Evolutionary conservation across 108 stramenopile species (phyloP).

Genomic region (Cyclotella baltica): DNA sequence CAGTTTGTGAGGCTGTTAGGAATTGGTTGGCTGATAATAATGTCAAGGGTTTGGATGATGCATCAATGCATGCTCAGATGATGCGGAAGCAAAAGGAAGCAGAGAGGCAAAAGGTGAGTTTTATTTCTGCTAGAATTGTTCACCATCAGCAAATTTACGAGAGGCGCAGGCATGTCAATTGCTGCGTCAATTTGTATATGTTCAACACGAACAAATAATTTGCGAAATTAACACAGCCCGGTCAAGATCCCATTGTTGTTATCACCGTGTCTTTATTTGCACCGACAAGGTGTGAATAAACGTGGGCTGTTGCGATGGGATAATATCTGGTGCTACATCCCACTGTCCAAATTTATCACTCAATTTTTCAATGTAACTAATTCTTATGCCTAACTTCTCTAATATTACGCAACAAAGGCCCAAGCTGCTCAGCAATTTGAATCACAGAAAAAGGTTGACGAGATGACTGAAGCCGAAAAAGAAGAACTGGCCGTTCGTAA

Average conservation of each 20-base stretch:
- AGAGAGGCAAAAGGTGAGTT: slow-evolving; percentile 70
- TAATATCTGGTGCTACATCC: slow-evolving; percentile 77
- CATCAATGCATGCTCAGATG: slow-evolving; percentile 89
- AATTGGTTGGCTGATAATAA: slow-evolving; percentile 90
- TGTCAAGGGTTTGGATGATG: slow-evolving; percentile 88
- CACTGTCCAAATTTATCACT: background rate
- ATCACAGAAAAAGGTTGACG: slow-evolving; percentile 77
- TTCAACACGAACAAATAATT: slow-evolving; percentile 4
- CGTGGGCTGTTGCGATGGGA: slow-evolving; percentile 61
- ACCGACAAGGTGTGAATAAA: slow-evolving; percentile 78
- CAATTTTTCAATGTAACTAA: background rate
- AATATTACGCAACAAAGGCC: slow-evolving; percentile 56
- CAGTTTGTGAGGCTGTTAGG: slow-evolving; percentile 80
- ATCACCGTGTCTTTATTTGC: slow-evolving; percentile 44
- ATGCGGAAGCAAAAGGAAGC: slow-evolving; percentile 77
- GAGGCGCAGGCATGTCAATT: slow-evolving; percentile 13
- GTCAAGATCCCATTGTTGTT: slow-evolving; percentile 80
- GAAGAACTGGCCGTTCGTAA: slow-evolving; percentile 86
- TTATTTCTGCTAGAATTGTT: no score
- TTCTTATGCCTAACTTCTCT: background rate
- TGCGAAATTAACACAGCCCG: slow-evolving; percentile 39
- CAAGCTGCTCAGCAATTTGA: slow-evolving; percentile 78
- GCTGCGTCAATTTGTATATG: slow-evolving; percentile 11
- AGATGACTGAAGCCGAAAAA: slow-evolving; percentile 78
- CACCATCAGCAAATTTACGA: slow-evolving; percentile 21